Evolutionary conservation across 2,329 filamentous ascomycete genomes (phyloP).

Genomic region (Volutella citrinella): DNA sequence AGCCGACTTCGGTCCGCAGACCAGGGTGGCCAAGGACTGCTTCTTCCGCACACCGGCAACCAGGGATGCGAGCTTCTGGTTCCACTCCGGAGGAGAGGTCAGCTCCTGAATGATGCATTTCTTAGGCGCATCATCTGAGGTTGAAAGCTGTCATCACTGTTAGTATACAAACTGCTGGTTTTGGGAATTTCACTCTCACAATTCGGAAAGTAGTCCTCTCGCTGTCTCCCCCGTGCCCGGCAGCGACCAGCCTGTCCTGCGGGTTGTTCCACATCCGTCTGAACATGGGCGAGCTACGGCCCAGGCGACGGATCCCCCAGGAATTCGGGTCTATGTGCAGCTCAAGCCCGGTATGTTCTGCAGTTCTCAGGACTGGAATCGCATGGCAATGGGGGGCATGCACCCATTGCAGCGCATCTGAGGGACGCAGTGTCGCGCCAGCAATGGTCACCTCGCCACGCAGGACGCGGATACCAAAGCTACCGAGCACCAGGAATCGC

Average conservation of each 20-base stretch:
- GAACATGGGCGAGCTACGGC: constrained; percentile 63
- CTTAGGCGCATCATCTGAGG: constrained; percentile 50
- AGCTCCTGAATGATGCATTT: constrained; percentile 51
- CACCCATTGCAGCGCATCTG: constrained; percentile 50
- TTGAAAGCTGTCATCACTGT: constrained; percentile 45
- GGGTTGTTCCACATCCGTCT: constrained; percentile 61
- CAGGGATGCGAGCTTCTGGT: constrained; percentile 53
- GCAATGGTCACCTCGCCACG: constrained; percentile 63
- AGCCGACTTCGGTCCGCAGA: constrained; percentile 68
- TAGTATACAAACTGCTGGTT: constrained; percentile 17
- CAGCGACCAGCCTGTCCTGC: too few species aligned
- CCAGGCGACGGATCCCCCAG: constrained; percentile 50
- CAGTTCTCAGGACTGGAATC: constrained; percentile 61
- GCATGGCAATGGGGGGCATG: constrained; percentile 68
- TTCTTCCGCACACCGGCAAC: constrained; percentile 30
- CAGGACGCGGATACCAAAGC: constrained; percentile 61
- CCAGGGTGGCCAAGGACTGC: constrained; percentile 45
- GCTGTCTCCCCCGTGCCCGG: constrained; percentile 14
- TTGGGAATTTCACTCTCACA: constrained; percentile 32
- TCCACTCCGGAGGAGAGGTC: constrained; percentile 57
- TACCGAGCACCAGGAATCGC: constrained; percentile 64
- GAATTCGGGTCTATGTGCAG: constrained; percentile 52
- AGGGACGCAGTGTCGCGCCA: constrained; percentile 58
- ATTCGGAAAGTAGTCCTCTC: constrained; percentile 44
- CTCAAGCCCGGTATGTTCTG: constrained; percentile 49